Percentiles rank a stretch among this genome's conserved stretches.
These are phyloP conservation scores for Talaromyces sp. DNA, from an alignment of 2,329 filamentous ascomycete species.

Conservation along the genomic window DNA sequence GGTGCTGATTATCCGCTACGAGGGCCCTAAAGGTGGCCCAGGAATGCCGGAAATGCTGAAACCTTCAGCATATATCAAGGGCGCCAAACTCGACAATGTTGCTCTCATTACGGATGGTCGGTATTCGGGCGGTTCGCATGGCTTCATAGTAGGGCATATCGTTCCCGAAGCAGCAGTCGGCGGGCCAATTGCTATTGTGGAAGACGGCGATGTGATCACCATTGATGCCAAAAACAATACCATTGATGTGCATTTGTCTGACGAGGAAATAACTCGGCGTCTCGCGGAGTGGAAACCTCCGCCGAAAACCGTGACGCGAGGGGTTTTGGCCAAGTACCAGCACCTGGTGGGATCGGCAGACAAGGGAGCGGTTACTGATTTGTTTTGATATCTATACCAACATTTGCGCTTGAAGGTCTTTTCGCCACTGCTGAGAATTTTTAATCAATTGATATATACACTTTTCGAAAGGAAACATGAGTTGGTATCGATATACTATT, in stretches of 20 bases:
- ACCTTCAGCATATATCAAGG: slow-evolving; percentile 67
- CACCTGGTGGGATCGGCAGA: too few species aligned
- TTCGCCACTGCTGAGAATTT: too few species aligned
- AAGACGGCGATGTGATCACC: slow-evolving; percentile 72
- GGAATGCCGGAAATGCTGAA: slow-evolving; percentile 74
- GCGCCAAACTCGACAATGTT: slow-evolving; percentile 66
- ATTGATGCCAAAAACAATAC: slow-evolving; percentile 74
- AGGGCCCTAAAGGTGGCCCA: slow-evolving; percentile 67
- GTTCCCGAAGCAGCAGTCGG: slow-evolving; percentile 83
- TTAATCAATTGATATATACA: too few species aligned
- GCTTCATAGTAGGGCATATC: slow-evolving; percentile 82
- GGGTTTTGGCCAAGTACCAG: too few species aligned
- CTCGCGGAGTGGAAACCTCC: slow-evolving; percentile 52
- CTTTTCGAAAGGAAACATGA: too few species aligned
- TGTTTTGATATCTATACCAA: too few species aligned
- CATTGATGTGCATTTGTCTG: slow-evolving; percentile 60
- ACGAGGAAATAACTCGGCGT: slow-evolving; percentile 58
- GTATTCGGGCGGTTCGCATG: slow-evolving; percentile 67
- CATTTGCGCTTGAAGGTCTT: too few species aligned
- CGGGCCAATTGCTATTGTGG: slow-evolving; percentile 74
- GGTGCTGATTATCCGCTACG: slow-evolving; percentile 70
- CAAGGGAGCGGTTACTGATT: too few species aligned
- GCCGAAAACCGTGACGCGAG: too few species aligned
- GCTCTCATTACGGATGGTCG: slow-evolving; percentile 67
- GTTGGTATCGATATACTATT: too few species aligned